Base-by-base conservation (phyloP, 306 rosid species). In the Glycine tomentella region DNA sequence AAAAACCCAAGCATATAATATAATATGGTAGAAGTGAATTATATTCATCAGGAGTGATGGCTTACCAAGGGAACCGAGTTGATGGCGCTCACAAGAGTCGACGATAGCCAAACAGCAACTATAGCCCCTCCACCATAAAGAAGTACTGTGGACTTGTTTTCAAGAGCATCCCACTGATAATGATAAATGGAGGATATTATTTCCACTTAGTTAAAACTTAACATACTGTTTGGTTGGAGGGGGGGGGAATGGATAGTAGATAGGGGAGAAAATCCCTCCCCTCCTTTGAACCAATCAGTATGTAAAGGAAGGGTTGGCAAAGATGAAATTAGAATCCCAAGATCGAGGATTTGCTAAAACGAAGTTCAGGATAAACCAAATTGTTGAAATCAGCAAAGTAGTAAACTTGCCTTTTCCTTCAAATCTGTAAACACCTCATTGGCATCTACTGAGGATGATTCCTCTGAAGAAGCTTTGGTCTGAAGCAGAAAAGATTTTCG, bases 1-100 rank as follows among this genome's bases (percentile, higher is more conserved):
- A 55, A 36, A n/a, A 62, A 33, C 57, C n/a, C 9, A 78, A 68
- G 62, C 63, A 74, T 46, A 68, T 6, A 7, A 46, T 48, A 80
- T 16, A 61, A 50, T 36, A 49, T 13, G 9, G 63, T 14, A 71
- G 61, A 76, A n/a, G 52, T 48, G 62, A 67, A 33, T 25, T 42
- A 76, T 0, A 51, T 25, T 70, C 15, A 50, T 52, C 53, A 63
- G 77, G 65, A 42, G 15, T 73, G 73, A 72, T 44, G 65, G 61
- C 82, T 84, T 88, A 96, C 99, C 92, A 96, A 85, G 67, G 99
- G 99, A 72, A 96, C 97, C 12, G 99, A 92, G 88, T 96, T 96
- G 90, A 96, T 59, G 78, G 99, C 99, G 66, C 92, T 80, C 50
- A 96, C 97, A 65, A 96, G 42, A 64, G 79, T 92, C 8, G 99